A percentile compares a stretch with the other conserved stretches of the same genome.
Conservation (phyloP, 1,284 basidiomycete genomes). For the Boletus hoseneyae region DNA sequence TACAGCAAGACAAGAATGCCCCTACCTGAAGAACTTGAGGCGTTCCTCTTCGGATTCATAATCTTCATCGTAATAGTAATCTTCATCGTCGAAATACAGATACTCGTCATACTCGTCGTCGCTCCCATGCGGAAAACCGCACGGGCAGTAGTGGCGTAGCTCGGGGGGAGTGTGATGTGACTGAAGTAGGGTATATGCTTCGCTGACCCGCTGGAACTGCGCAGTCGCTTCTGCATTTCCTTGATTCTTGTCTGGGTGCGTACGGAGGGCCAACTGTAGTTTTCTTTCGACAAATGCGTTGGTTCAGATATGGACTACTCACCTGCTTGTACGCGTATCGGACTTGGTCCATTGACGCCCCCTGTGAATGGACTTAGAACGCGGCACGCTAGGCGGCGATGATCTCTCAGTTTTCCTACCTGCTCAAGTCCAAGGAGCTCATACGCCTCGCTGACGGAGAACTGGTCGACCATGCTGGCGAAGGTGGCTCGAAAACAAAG, state of each 20-base stretch:
- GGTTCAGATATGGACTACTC: conserved; percentile 8
- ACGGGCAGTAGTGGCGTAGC: conserved; percentile 22
- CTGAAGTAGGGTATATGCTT: conserved; percentile 60
- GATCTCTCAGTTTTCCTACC: conserved; percentile 35
- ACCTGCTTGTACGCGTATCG: conserved; percentile 69
- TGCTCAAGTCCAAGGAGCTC: conserved; percentile 53
- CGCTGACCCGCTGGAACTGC: conserved; percentile 64
- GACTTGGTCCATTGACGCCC: conserved; percentile 56
- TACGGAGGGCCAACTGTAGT: conserved; percentile 56
- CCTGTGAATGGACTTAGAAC: conserved; percentile 38
- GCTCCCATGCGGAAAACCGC: conserved; percentile 11
- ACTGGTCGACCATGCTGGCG: conserved; percentile 37
- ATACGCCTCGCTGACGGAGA: conserved; percentile 50
- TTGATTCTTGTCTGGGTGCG: conserved; percentile 74
- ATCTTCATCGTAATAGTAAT: conserved; percentile 35
- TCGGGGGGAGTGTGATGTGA: conserved; percentile 45
- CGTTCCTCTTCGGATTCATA: conserved; percentile 34
- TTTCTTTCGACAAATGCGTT: conserved; percentile 3
- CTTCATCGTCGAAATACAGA: conserved; percentile 36
- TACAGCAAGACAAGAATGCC: background rate
- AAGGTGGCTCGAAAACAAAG: conserved; percentile 5
- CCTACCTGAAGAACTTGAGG: conserved; percentile 45
- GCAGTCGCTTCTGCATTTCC: conserved; percentile 59
- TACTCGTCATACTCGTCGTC: conserved; percentile 31
- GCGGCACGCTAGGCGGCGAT: background rate